phyloP scores from a whole-genome alignment of 176 grass and related monocot species.

The Oryza officinalis region DNA sequence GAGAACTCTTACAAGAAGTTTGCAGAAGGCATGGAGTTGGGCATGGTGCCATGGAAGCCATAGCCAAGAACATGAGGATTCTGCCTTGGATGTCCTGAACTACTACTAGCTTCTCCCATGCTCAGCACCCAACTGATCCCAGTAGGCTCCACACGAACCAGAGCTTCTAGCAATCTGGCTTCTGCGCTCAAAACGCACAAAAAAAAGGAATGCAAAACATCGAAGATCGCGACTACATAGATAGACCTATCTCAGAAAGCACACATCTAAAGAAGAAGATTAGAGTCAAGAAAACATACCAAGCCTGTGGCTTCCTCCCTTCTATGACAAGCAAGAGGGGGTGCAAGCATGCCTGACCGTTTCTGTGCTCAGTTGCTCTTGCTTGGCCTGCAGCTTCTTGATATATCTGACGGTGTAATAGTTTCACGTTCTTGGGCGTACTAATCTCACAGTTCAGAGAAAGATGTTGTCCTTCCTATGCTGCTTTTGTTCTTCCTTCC shows the following conservation, averaged over 20 bases:
- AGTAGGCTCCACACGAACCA: background rate
- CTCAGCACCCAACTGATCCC: background rate
- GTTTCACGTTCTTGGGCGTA: constrained; percentile 30
- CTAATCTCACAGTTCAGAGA: constrained; percentile 38
- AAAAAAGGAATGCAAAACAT: background rate
- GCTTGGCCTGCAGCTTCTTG: constrained; percentile 38
- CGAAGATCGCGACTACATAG: background rate
- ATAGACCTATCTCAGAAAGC: background rate
- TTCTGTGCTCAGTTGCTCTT: constrained; percentile 21
- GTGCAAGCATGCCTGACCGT: background rate
- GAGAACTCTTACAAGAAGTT: constrained; percentile 54
- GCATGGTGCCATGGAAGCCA: constrained; percentile 47
- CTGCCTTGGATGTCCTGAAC: constrained; percentile 34
- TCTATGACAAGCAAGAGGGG: background rate
- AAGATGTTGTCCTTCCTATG: constrained; percentile 43
- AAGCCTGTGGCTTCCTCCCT: background rate
- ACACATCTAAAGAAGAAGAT: background rate
- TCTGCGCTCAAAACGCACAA: constrained; percentile 15
- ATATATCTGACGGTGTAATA: constrained; percentile 27
- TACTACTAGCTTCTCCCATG: constrained; percentile 52
- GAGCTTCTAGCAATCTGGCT: background rate
- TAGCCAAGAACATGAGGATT: constrained; percentile 39
- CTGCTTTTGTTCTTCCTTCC: constrained; percentile 28
- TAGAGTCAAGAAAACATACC: constrained; percentile 28
- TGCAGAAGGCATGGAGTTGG: constrained; percentile 38